These are phyloP conservation scores for Fusarium sp. DNA, from an alignment of 2,329 filamentous ascomycete genomes.

Conservation along the genomic window DNA sequence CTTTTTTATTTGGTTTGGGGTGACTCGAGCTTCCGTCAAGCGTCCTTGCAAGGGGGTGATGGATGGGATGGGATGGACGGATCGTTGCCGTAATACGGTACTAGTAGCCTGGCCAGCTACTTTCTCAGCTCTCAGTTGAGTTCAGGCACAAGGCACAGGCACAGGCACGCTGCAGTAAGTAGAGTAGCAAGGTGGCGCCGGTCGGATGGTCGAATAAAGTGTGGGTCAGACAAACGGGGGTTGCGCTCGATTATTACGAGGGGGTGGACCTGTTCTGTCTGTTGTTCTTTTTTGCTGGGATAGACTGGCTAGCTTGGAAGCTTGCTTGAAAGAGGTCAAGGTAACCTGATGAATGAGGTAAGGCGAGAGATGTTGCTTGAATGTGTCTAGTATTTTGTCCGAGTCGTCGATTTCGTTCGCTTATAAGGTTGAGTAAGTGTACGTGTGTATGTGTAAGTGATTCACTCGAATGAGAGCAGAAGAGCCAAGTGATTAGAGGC, in stretches of 20 bases:
- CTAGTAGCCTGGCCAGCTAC: slow-evolving; percentile 30
- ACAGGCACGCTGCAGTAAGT: slow-evolving; percentile 39
- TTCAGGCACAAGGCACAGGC: slow-evolving; percentile 40
- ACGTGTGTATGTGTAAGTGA: slow-evolving; percentile 35
- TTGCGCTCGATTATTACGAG: slow-evolving; percentile 32
- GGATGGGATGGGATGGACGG: slow-evolving; percentile 35
- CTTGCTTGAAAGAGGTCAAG: slow-evolving; percentile 23
- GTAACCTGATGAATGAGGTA: slow-evolving; percentile 36
- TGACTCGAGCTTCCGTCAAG: slow-evolving; percentile 39
- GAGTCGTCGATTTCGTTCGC: slow-evolving; percentile 33
- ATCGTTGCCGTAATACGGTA: slow-evolving; percentile 42
- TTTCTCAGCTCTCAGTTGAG: slow-evolving; percentile 40
- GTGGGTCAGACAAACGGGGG: slow-evolving; percentile 45
- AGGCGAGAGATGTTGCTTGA: slow-evolving; percentile 11
- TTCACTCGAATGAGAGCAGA: slow-evolving; percentile 25
- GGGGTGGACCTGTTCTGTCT: slow-evolving; percentile 26
- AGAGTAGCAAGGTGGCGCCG: slow-evolving; percentile 40
- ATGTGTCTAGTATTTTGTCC: slow-evolving; percentile 14
- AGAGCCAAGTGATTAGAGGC: not conserved
- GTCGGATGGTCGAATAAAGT: slow-evolving; percentile 44
- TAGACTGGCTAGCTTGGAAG: slow-evolving; percentile 10
- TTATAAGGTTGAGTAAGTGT: slow-evolving; percentile 14
- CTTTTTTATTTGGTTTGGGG: slow-evolving; percentile 35
- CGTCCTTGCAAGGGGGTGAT: slow-evolving; percentile 21
- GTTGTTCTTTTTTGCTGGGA: slow-evolving; percentile 9